phyloP scores from a whole-genome alignment of 345 rosid genomes.

The Reutealis trisperma region DNA sequence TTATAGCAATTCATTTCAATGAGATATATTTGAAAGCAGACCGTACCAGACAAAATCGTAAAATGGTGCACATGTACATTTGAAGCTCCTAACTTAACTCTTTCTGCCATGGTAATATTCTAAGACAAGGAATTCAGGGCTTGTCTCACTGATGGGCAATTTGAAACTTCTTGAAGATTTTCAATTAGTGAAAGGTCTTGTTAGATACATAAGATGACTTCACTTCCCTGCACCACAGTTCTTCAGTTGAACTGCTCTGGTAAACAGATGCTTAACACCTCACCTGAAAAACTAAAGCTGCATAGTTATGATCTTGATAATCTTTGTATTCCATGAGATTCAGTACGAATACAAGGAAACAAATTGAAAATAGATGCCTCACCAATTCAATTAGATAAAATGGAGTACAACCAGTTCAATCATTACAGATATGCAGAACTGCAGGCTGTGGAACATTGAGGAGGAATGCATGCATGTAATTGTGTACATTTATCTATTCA shows the following conservation, averaged over 20 bases:
- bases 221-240: not conserved
- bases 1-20: not conserved
- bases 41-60: not conserved
- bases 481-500: not conserved
- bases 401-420: not conserved
- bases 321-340: not conserved
- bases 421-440: not conserved
- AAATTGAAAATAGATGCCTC: not conserved
- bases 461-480: not conserved
- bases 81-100: not conserved
- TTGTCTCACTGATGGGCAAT: not conserved
- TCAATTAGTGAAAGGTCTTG: not conserved
- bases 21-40: not conserved
- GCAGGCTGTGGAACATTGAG: not conserved
- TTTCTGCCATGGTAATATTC: not conserved
- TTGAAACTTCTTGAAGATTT: not conserved
- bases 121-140: not conserved
- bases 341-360: conserved; percentile 3
- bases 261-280: not conserved
- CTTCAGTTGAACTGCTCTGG: not conserved
- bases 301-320: not conserved
- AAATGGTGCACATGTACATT: not conserved
- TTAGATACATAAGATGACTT: not conserved
- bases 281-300: not conserved
- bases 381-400: conserved; percentile 10